Evolutionary conservation across 495 filamentous ascomycete species (phyloP).

Genomic region (Penicillium macrosclerotiorum): DNA sequence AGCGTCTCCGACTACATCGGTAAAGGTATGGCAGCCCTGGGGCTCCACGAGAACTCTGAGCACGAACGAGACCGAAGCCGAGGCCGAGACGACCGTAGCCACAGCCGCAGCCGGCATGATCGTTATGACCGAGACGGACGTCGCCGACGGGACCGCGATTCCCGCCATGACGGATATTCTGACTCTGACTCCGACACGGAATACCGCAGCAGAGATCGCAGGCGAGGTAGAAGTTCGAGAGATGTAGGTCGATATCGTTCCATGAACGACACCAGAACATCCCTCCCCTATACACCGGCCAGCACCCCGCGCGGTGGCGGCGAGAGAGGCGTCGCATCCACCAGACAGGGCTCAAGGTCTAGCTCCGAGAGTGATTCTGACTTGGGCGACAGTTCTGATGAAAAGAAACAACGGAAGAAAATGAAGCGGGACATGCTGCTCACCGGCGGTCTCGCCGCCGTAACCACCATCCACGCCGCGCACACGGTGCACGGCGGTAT

Average conservation of each 20-base stretch:
- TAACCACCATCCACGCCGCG: slow-evolving; percentile 87
- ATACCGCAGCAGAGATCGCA: slow-evolving; percentile 42
- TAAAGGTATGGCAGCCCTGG: slow-evolving; percentile 54
- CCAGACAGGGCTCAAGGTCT: slow-evolving; percentile 1
- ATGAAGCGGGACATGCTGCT: slow-evolving; percentile 81
- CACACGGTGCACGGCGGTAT: slow-evolving; percentile 75
- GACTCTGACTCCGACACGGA: slow-evolving; percentile 56
- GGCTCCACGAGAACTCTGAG: slow-evolving; percentile 43
- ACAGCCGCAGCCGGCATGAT: slow-evolving; percentile 19
- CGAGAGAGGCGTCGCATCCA: slow-evolving; percentile 1
- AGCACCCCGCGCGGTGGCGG: slow-evolving; percentile 17
- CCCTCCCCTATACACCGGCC: slow-evolving; percentile 14
- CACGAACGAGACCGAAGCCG: slow-evolving; percentile 25
- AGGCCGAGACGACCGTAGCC: slow-evolving; percentile 24
- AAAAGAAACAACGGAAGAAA: slow-evolving; percentile 71
- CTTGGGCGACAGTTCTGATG: slow-evolving; percentile 72
- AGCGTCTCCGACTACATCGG: slow-evolving; percentile 57
- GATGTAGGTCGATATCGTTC: slow-evolving; percentile 50
- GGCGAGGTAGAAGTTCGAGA: slow-evolving; percentile 47
- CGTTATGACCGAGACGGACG: slow-evolving; percentile 20
- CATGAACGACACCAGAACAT: slow-evolving; percentile 11
- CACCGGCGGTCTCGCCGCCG: slow-evolving; percentile 77
- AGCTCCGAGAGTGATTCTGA: slow-evolving; percentile 53
- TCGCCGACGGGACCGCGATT: slow-evolving; percentile 23
- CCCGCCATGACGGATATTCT: slow-evolving; percentile 28